A percentile compares a stretch with the other conserved stretches of the same genome.
Conservation (phyloP, 306 rosid species). For the Lathyrus oleraceus region DNA sequence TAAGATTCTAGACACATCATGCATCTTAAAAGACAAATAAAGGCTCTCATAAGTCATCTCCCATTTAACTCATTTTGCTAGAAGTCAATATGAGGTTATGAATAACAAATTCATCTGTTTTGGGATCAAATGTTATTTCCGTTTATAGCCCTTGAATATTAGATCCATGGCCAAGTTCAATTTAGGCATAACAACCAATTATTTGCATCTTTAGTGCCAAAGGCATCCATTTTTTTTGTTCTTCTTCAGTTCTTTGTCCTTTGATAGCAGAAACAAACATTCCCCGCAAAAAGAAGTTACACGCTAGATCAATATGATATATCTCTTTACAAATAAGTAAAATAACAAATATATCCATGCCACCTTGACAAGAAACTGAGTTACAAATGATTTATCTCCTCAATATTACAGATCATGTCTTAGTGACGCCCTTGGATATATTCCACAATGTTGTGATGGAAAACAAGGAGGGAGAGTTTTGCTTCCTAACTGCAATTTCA, state of each 20-base stretch:
- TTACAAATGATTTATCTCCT: no score
- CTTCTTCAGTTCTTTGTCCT: conserved; percentile 94
- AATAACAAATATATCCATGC: conserved; percentile 2
- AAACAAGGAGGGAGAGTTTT: no score
- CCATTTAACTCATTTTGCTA: conserved; percentile 72
- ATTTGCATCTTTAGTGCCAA: conserved; percentile 93
- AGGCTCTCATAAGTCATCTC: conserved; percentile 14
- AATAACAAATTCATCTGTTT: conserved; percentile 81
- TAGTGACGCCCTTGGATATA: no score
- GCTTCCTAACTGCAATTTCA: no score
- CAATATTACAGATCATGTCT: no score
- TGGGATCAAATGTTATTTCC: conserved; percentile 84
- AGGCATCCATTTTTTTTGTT: conserved; percentile 85
- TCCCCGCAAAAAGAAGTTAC: conserved; percentile 53
- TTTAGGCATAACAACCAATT: conserved; percentile 98
- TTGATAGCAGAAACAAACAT: conserved; percentile 90
- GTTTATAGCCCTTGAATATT: conserved; percentile 99
- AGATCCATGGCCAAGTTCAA: conserved; percentile 99
- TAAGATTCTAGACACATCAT: conserved; percentile 18
- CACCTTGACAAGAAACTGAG: conserved; percentile 27
- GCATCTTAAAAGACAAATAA: conserved; percentile 15
- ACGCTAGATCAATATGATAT: not conserved
- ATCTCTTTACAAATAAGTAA: conserved; percentile 4
- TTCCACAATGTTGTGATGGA: no score
- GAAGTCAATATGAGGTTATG: conserved; percentile 93